These are phyloP conservation scores for Candida buenavistaensis DNA, from an alignment of 1,139 yeast genomes.

Conservation along the genomic window DNA sequence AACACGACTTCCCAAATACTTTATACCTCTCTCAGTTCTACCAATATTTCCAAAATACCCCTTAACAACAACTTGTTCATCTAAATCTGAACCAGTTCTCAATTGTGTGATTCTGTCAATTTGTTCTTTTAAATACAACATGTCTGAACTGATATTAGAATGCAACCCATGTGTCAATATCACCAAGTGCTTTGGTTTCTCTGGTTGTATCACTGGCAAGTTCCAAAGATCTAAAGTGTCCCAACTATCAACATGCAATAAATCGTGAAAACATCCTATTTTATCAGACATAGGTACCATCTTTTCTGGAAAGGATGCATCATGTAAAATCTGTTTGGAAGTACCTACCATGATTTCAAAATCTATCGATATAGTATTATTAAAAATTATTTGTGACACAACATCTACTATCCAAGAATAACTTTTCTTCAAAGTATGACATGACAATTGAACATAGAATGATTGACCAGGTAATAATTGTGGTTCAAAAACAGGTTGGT, in stretches of 20 bases:
- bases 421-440: conserved; percentile 34
- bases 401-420: conserved; percentile 85
- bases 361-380: conserved; percentile 63
- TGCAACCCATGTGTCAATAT: conserved; percentile 89
- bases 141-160: conserved; percentile 85
- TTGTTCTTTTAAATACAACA: conserved; percentile 82
- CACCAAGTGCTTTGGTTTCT: conserved; percentile 66
- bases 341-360: conserved; percentile 69
- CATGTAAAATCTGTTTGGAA: conserved; percentile 44
- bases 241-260: conserved; percentile 44
- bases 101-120: conserved; percentile 57
- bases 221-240: conserved; percentile 80
- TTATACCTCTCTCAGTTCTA: conserved; percentile 87
- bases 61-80: conserved; percentile 66
- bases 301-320: conserved; percentile 29
- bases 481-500: conserved; percentile 69
- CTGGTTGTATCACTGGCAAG: conserved; percentile 44
- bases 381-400: conserved; percentile 81
- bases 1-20: conserved; percentile 77
- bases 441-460: conserved; percentile 48
- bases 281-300: conserved; percentile 28
- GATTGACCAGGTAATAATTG: conserved; percentile 64
- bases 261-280: conserved; percentile 27
- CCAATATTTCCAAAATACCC: conserved; percentile 86
- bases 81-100: conserved; percentile 29